Evolutionary conservation across 2,329 filamentous ascomycete species (phyloP).

Genomic region (Verticillium zaregamsianum): DNA sequence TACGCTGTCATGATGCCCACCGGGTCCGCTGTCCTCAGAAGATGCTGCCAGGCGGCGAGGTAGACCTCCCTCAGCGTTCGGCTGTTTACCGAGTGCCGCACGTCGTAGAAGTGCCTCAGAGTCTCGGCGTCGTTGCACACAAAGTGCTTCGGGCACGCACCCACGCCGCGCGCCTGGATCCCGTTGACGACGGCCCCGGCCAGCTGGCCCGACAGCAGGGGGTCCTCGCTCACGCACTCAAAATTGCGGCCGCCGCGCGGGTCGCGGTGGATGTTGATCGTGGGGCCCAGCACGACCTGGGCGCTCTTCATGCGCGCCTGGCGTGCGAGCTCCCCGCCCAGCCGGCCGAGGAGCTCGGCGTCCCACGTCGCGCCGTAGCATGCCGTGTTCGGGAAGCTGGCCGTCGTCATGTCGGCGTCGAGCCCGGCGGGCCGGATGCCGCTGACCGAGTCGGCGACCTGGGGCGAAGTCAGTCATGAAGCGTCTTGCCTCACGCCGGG

Average conservation of each 20-base stretch:
- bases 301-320: conserved; percentile 51
- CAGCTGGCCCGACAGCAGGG: conserved; percentile 34
- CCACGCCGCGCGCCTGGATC: conserved; percentile 30
- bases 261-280: conserved; percentile 38
- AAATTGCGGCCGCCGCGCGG: conserved; percentile 39
- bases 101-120: conserved; percentile 13
- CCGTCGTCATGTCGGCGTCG: conserved; percentile 10
- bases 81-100: conserved; percentile 4
- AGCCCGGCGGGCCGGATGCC: conserved; percentile 11
- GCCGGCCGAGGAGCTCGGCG: conserved; percentile 8
- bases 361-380: conserved; percentile 15
- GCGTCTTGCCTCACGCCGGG: too few relatives aligned
- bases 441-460: conserved; percentile 13
- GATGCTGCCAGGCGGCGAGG: conserved; percentile 14
- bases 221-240: conserved; percentile 38
- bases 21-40: conserved; percentile 11
- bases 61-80: conserved; percentile 14
- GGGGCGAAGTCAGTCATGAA: not conserved
- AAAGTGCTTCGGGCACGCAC: conserved; percentile 34
- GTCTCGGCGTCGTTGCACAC: conserved; percentile 30
- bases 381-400: conserved; percentile 14
- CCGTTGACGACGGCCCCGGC: conserved; percentile 34
- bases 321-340: conserved; percentile 10
- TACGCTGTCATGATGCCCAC: conserved; percentile 15
- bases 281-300: conserved; percentile 67